A percentile compares a stretch with the other conserved stretches of the same genome.
Conservation (phyloP, 305 asterid species). For the Coffea humblotiana region DNA sequence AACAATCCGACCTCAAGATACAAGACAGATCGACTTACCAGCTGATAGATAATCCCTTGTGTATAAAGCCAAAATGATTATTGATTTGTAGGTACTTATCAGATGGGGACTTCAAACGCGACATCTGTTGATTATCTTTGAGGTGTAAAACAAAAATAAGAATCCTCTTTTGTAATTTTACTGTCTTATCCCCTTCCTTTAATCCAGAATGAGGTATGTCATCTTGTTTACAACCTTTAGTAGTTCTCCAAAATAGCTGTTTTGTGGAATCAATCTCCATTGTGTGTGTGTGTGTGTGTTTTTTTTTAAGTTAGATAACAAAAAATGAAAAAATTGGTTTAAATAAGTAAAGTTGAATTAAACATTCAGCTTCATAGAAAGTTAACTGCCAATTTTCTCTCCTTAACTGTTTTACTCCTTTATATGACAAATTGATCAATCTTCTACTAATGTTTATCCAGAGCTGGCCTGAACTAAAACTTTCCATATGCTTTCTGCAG, state of each 20-base stretch:
- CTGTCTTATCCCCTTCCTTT: neutral
- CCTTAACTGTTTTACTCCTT: too few species aligned
- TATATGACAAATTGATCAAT: too few species aligned
- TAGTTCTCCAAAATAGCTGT: neutral
- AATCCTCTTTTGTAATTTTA: neutral
- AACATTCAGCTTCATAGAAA: neutral
- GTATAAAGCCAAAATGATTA: neutral
- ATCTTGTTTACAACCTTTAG: too few species aligned
- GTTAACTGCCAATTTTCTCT: neutral
- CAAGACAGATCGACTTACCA: neutral
- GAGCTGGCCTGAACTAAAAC: neutral
- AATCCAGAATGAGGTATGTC: neutral
- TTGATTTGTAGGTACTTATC: neutral
- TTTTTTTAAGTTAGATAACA: neutral
- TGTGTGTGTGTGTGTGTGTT: too few species aligned
- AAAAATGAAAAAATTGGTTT: neutral
- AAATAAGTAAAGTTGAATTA: neutral
- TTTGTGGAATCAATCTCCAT: neutral
- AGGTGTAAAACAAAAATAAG: too few species aligned
- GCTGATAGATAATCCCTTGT: neutral
- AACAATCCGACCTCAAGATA: neutral
- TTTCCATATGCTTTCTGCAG: neutral
- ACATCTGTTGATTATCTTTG: neutral
- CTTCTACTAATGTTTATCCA: neutral
- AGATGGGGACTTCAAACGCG: neutral